These are phyloP conservation scores for Phoma sp. DNA, from an alignment of 2,329 filamentous ascomycete species.

Conservation along the genomic window DNA sequence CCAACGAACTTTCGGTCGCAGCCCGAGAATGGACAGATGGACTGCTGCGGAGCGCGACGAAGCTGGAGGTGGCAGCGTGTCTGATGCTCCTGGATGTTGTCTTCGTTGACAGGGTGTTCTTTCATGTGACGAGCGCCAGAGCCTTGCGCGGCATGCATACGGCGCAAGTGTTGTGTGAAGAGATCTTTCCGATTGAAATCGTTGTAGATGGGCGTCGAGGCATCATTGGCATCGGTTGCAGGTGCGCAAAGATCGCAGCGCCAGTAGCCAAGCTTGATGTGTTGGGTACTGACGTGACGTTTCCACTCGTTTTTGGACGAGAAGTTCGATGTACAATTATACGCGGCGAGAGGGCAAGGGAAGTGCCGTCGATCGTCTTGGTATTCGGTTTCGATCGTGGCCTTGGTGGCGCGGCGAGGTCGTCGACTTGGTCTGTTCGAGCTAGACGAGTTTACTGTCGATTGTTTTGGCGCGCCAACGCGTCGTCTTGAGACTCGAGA, in stretches of 20 bases:
- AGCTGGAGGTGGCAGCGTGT: constrained; percentile 65
- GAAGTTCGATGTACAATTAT: constrained; percentile 76
- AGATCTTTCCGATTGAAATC: constrained; percentile 93
- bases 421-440: constrained; percentile 28
- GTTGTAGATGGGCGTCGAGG: constrained; percentile 50
- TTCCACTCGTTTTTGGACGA: constrained; percentile 95
- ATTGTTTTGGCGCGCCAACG: constrained; percentile 29
- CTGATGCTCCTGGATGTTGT: constrained; percentile 63
- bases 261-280: constrained; percentile 77
- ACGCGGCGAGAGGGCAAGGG: constrained; percentile 77
- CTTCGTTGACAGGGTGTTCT: constrained; percentile 54
- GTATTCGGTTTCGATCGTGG: constrained; percentile 14
- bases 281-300: constrained; percentile 80
- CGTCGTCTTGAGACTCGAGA: constrained; percentile 27
- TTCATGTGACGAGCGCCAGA: constrained; percentile 50
- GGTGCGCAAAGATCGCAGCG: constrained; percentile 70
- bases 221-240: constrained; percentile 42
- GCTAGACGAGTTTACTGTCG: constrained; percentile 17
- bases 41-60: constrained; percentile 66
- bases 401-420: constrained; percentile 19
- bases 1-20: constrained; percentile 71
- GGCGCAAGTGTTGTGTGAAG: constrained; percentile 84
- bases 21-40: constrained; percentile 63
- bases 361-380: constrained; percentile 61
- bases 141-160: constrained; percentile 74